Evolutionary conservation across 2,329 filamentous ascomycete genomes (phyloP).

Genomic region (Bretziella fagacearum): DNA sequence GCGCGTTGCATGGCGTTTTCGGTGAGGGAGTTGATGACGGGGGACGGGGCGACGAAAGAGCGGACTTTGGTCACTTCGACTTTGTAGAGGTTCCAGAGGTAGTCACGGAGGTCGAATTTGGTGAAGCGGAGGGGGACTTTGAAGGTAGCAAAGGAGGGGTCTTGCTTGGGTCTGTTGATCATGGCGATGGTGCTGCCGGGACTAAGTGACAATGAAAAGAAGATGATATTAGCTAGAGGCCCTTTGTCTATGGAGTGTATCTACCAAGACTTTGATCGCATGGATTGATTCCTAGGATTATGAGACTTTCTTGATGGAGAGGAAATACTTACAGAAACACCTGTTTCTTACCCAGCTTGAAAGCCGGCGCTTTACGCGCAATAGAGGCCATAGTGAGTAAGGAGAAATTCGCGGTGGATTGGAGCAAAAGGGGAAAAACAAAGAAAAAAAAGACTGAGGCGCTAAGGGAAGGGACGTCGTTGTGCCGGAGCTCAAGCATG

Average conservation of each 20-base stretch:
- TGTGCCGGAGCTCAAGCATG: neutral
- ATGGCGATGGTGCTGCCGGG: slow-evolving; percentile 59
- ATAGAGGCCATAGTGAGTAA: slow-evolving; percentile 24
- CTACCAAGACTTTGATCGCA: no score
- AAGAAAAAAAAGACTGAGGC: neutral
- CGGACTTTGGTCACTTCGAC: slow-evolving; percentile 58
- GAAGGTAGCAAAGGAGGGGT: slow-evolving; percentile 75
- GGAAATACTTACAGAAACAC: slow-evolving; percentile 34
- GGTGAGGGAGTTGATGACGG: slow-evolving; percentile 27
- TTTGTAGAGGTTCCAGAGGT: slow-evolving; percentile 72
- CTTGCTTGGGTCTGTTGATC: slow-evolving; percentile 51
- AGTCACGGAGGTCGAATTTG: slow-evolving; percentile 93
- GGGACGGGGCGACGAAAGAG: slow-evolving; percentile 36
- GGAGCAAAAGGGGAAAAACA: neutral
- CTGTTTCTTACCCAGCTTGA: slow-evolving; percentile 35
- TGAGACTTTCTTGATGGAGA: neutral
- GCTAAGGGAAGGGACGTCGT: neutral
- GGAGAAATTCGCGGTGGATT: neutral
- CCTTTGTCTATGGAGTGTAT: no score
- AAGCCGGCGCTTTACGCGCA: slow-evolving; percentile 26
- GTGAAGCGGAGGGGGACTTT: slow-evolving; percentile 79
- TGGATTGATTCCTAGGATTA: neutral
- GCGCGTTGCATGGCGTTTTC: slow-evolving; percentile 26
- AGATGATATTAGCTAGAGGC: no score
- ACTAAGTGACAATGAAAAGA: neutral